Percentiles rank a stretch among this genome's conserved stretches.
Evolutionary conservation across 208 protist genomes (phyloP).

Genomic region (Trypanosomatidae sp.): DNA sequence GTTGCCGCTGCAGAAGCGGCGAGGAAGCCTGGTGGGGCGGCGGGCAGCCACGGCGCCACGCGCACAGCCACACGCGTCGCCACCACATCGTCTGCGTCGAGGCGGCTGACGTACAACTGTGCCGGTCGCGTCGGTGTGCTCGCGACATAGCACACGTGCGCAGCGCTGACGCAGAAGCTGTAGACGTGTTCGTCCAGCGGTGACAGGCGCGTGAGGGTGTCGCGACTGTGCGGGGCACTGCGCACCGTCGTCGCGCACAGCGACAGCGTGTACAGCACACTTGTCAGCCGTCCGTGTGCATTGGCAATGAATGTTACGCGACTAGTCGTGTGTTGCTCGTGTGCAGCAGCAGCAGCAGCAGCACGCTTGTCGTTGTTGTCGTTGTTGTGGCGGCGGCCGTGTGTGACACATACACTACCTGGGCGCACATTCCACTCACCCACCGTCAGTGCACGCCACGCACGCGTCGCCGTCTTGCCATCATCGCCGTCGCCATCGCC

Average conservation of each 20-base stretch:
- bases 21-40: no score
- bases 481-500: slow-evolving; percentile 1
- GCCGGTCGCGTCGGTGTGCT: slow-evolving; percentile 22
- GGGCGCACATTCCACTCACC: slow-evolving; percentile 66
- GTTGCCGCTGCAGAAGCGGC: no score
- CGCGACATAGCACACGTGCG: slow-evolving; percentile 34
- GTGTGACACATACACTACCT: no score
- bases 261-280: slow-evolving; percentile 33
- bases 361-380: no score
- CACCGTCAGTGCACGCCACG: slow-evolving; percentile 46
- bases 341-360: no score
- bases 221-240: slow-evolving; percentile 6
- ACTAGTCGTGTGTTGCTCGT: slow-evolving; percentile 8
- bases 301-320: slow-evolving; percentile 54
- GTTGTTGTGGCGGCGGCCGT: no score
- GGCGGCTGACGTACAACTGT: slow-evolving; percentile 17
- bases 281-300: slow-evolving; percentile 29
- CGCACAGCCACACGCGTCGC: background rate
- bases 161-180: slow-evolving; percentile 19
- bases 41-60: slow-evolving; percentile 4
- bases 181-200: slow-evolving; percentile 34
- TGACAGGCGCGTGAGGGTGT: slow-evolving; percentile 24
- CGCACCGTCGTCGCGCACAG: slow-evolving; percentile 6
- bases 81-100: slow-evolving; percentile 6
- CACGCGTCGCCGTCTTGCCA: no score